Evolutionary conservation across 2,329 filamentous ascomycete genomes (phyloP).

Genomic region (Pseudogymnoascus sp.): DNA sequence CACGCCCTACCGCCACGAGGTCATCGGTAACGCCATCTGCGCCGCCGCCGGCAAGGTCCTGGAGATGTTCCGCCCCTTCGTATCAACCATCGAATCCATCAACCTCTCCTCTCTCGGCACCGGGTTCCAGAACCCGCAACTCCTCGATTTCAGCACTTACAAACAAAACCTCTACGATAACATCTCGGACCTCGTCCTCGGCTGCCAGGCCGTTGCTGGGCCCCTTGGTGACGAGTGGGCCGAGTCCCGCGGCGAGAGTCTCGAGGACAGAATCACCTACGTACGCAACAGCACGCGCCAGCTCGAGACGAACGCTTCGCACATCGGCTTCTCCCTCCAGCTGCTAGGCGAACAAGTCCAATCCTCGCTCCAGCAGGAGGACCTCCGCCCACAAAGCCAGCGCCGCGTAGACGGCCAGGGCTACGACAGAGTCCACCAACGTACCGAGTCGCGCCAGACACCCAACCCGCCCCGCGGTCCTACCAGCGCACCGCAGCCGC

Average conservation of each 20-base stretch:
- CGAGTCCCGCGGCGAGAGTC: slow-evolving; percentile 77
- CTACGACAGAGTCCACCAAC: slow-evolving; percentile 46
- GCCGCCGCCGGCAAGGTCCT: slow-evolving; percentile 69
- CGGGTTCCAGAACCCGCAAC: slow-evolving; percentile 72
- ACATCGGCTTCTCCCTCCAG: slow-evolving; percentile 81
- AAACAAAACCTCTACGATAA: slow-evolving; percentile 94
- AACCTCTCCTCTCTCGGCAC: slow-evolving; percentile 74
- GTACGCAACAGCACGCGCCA: slow-evolving; percentile 71
- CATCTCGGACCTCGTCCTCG: slow-evolving; percentile 77
- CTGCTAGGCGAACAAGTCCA: slow-evolving; percentile 76
- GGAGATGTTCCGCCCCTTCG: slow-evolving; percentile 84
- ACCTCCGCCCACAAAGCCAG: slow-evolving; percentile 42
- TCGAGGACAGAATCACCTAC: slow-evolving; percentile 77
- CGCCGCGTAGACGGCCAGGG: slow-evolving; percentile 50
- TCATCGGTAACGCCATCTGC: slow-evolving; percentile 77
- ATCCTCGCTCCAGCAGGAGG: slow-evolving; percentile 39
- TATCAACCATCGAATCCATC: slow-evolving; percentile 83
- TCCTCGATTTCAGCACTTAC: slow-evolving; percentile 79
- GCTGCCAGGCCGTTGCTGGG: slow-evolving; percentile 84
- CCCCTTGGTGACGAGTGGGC: slow-evolving; percentile 94
- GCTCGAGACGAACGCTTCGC: slow-evolving; percentile 76
- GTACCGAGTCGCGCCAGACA: slow-evolving; percentile 43
- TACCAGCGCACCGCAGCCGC: slow-evolving; percentile 19
- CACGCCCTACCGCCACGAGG: slow-evolving; percentile 66
- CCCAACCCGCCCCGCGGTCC: slow-evolving; percentile 28